Evolutionary conservation across 140 eudicot species (phyloP), one percentile per base, ranked within the genome.

Genomic region (Cichorium intybus): DNA sequence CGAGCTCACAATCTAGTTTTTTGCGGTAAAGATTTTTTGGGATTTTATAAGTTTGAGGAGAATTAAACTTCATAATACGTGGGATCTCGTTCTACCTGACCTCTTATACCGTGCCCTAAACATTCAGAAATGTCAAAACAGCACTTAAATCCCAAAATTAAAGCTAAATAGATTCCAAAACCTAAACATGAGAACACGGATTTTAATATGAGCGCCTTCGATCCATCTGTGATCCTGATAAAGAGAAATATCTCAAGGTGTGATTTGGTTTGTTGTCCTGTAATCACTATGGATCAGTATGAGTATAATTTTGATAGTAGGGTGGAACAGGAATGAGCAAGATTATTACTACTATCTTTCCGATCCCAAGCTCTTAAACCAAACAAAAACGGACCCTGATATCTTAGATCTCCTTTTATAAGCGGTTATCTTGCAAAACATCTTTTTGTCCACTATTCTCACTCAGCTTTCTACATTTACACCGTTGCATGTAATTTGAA

Each of bases 81-180:
- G 22, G 50, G 24, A 46, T 69, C 50, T 69, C 72, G 45, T 46
- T 6, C 23, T 46, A 46, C 52, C 52, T 46, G 37, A 31, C 37
- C 37, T 31, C 37, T 31, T 31, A 31, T 10, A 31, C 37, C 7
- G 8, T 31, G 37, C 37, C 14, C 16, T 4, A 34, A 60, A 21
- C 50, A 33, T 60, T 41, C 37, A 41, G 53, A 39, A 39, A 62
- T 16, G 47, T 20, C 21, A 47, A 27, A 48, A 16, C 11, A 64
- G 8, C 14, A 15, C 15, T 12, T 49, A 34, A 65, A 29, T 50
- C 15, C 34, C 10, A 4, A 29, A 64, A 49, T 49, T 49, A 21
- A 24, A 28, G 9, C 56, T 46, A 45, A 62, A 64, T 49, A 20
- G 48, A 48, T 28, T 48, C 47, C 46, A 48, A 64, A 4, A 24